A percentile compares a stretch with the other conserved stretches of the same genome.
Evolutionary conservation across 208 protist genomes (phyloP).

Genomic region (Leishmania guyanensis): DNA sequence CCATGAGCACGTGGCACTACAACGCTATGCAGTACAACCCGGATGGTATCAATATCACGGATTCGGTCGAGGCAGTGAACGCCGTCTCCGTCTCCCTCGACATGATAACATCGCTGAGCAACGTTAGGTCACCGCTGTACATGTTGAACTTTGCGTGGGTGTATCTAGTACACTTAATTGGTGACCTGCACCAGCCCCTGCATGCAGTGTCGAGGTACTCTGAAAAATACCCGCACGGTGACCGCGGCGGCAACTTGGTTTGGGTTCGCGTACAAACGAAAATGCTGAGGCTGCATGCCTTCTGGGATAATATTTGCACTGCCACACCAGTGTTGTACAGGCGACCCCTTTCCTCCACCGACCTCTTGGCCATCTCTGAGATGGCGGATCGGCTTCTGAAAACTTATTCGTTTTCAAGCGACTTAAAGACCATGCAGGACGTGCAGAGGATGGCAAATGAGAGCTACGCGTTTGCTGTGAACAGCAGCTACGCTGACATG

Average conservation of each 20-base stretch:
- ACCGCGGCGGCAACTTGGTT: constrained; percentile 75
- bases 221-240: constrained; percentile 50
- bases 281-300: constrained; percentile 56
- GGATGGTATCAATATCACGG: constrained; percentile 39
- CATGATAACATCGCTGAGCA: constrained; percentile 21
- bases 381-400: constrained; percentile 64
- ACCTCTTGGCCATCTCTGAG: constrained; percentile 36
- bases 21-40: constrained; percentile 69
- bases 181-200: constrained; percentile 88
- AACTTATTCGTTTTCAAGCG: constrained; percentile 47
- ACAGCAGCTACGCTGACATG: constrained; percentile 67
- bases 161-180: constrained; percentile 82
- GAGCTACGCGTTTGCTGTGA: constrained; percentile 65
- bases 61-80: constrained; percentile 20
- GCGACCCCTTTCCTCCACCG: constrained; percentile 53
- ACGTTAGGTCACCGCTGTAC: constrained; percentile 41
- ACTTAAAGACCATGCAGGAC: constrained; percentile 28
- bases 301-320: constrained; percentile 86
- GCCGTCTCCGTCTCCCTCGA: constrained; percentile 18
- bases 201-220: constrained; percentile 60
- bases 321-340: constrained; percentile 14
- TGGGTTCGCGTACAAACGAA: constrained; percentile 34
- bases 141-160: constrained; percentile 67
- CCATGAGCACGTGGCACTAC: constrained; percentile 83
- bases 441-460: constrained; percentile 47